Conservation (phyloP, 2,329 filamentous ascomycete genomes). For the Amauroascus verrucosus region DNA sequence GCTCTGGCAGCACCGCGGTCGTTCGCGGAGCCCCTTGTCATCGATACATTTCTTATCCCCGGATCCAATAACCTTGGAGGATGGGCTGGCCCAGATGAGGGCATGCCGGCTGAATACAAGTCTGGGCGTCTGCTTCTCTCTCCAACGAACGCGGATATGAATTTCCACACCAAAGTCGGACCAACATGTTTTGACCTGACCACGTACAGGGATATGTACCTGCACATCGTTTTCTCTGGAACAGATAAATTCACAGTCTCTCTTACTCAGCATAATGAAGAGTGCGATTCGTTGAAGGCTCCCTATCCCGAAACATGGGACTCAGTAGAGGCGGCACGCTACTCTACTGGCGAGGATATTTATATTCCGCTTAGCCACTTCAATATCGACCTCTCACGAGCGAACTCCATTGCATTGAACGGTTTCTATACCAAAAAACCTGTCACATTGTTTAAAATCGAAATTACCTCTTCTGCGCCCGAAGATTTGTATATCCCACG, state of each 20-base stretch:
- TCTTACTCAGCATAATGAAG: conserved; percentile 55
- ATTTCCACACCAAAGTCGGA: conserved; percentile 51
- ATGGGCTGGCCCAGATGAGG: conserved; percentile 58
- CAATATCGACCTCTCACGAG: conserved; percentile 47
- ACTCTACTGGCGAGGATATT: conserved; percentile 46
- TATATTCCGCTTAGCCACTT: conserved; percentile 61
- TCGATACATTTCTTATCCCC: conserved; percentile 50
- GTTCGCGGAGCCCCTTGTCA: conserved; percentile 30
- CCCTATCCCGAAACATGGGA: conserved; percentile 60
- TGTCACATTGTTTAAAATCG: conserved; percentile 47
- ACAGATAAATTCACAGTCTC: conserved; percentile 54
- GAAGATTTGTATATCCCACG: conserved; percentile 42
- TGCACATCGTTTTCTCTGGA: conserved; percentile 56
- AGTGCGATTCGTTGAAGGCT: conserved; percentile 45
- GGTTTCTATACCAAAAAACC: conserved; percentile 50
- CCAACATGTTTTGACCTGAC: conserved; percentile 48
- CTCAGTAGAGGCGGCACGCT: conserved; percentile 54
- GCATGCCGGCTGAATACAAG: conserved; percentile 45
- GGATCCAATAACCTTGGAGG: conserved; percentile 50
- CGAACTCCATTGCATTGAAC: conserved; percentile 52
- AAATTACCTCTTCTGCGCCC: conserved; percentile 50
- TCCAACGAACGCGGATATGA: conserved; percentile 51
- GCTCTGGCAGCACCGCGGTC: not conserved
- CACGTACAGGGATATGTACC: conserved; percentile 47
- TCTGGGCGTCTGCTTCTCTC: conserved; percentile 45